Conservation (phyloP, 331 rosid species). For the Quercus tomentella region DNA sequence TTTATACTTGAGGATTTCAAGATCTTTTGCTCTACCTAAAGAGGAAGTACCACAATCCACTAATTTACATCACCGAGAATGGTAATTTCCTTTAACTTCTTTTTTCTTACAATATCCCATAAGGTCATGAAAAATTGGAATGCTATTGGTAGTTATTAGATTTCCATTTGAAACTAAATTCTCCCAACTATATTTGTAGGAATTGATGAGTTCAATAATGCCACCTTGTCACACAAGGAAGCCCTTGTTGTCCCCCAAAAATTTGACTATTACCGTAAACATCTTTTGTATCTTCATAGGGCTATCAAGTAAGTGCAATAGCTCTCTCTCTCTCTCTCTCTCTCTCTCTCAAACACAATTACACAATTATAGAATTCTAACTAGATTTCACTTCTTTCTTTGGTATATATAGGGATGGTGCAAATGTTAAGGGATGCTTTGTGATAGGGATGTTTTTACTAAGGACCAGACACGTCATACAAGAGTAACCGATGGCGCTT, state of each 20-base stretch:
- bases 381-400: too few species aligned
- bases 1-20: constrained; percentile 17
- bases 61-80: constrained; percentile 40
- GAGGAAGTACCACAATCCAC: too few species aligned
- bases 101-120: not conserved
- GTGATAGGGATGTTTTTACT: not conserved
- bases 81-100: constrained; percentile 24
- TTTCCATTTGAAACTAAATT: not conserved
- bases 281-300: constrained; percentile 23
- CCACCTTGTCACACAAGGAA: constrained; percentile 20
- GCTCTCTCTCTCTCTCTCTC: too few species aligned
- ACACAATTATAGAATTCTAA: too few species aligned
- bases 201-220: constrained; percentile 44
- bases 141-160: not conserved
- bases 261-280: constrained; percentile 27
- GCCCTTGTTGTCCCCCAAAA: constrained; percentile 30
- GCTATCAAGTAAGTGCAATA: constrained; percentile 32
- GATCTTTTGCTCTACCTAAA: too few species aligned
- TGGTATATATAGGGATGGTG: too few species aligned
- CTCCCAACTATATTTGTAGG: constrained; percentile 23
- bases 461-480: too few species aligned
- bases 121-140: not conserved
- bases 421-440: not conserved
- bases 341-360: too few species aligned
- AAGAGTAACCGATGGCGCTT: too few species aligned